Conservation (phyloP, 805 yeast species). For the Saccharomycopsis guyanensis region DNA sequence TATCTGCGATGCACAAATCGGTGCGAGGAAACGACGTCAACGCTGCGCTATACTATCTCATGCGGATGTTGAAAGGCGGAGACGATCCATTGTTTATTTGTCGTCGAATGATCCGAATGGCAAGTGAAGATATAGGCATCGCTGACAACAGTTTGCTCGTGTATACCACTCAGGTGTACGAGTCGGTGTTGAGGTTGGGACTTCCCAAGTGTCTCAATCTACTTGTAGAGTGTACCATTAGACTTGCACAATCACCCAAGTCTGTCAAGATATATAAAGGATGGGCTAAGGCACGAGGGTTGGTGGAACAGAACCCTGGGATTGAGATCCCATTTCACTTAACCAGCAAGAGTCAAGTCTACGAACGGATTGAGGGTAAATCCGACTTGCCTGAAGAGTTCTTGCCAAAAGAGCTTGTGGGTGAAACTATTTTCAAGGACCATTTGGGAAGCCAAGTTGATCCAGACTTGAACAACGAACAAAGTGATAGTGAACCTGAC, state of each 20-base stretch:
- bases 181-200: conserved; percentile 84
- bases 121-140: conserved; percentile 90
- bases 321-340: conserved; percentile 10
- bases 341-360: neutral
- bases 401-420: conserved; percentile 9
- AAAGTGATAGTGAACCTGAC: conserved; percentile 19
- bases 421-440: neutral
- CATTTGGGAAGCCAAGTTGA: conserved; percentile 16
- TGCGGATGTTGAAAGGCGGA: conserved; percentile 85
- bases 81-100: conserved; percentile 89
- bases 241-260: conserved; percentile 77
- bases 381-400: conserved; percentile 3
- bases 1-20: conserved; percentile 91
- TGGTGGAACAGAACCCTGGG: conserved; percentile 4
- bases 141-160: conserved; percentile 80
- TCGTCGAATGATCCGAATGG: conserved; percentile 87
- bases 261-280: conserved; percentile 83
- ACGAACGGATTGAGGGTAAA: neutral
- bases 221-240: conserved; percentile 88
- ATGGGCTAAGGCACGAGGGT: conserved; percentile 37
- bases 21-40: conserved; percentile 85
- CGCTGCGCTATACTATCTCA: conserved; percentile 83
- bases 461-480: neutral
- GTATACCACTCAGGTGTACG: conserved; percentile 77
- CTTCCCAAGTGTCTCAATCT: conserved; percentile 90